phyloP scores from a whole-genome alignment of 768 basidiomycete genomes.

The Boletus sensibilis region DNA sequence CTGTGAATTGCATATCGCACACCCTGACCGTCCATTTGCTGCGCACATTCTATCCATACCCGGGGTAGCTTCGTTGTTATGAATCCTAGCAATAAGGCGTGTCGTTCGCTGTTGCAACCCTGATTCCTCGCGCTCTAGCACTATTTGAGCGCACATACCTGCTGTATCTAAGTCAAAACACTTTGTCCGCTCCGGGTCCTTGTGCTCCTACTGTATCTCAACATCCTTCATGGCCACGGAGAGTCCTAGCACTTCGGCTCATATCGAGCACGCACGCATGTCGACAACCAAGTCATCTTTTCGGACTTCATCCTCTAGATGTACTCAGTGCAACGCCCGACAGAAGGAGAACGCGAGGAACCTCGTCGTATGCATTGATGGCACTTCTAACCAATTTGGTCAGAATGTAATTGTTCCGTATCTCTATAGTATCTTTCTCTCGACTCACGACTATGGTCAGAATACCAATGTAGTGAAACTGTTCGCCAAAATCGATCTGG shows the following conservation, averaged over 20 bases:
- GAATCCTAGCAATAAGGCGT: neutral
- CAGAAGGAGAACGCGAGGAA: slow-evolving; percentile 17
- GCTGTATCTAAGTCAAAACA: neutral
- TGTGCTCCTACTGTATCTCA: neutral
- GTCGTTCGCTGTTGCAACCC: neutral
- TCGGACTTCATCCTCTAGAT: neutral
- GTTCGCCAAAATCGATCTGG: slow-evolving; percentile 28
- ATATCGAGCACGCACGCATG: neutral
- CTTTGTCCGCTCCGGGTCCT: neutral
- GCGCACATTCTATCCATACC: slow-evolving; percentile 3
- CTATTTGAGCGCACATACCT: slow-evolving; percentile 7
- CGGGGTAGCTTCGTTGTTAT: neutral
- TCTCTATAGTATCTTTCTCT: neutral
- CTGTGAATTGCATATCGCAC: slow-evolving; percentile 1
- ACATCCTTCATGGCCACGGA: neutral
- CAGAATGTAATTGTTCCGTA: slow-evolving; percentile 10
- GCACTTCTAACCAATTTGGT: slow-evolving; percentile 25
- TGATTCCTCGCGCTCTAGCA: neutral
- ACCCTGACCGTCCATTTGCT: slow-evolving; percentile 1
- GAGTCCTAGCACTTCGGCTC: neutral
- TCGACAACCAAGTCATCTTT: neutral
- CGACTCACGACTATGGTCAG: slow-evolving; percentile 22
- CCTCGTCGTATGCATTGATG: slow-evolving; percentile 26
- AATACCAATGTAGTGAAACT: slow-evolving; percentile 41
- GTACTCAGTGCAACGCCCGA: slow-evolving; percentile 13